These are phyloP conservation scores for Apiosordaria backusii DNA, from an alignment of 495 filamentous ascomycete genomes.

Conservation along the genomic window DNA sequence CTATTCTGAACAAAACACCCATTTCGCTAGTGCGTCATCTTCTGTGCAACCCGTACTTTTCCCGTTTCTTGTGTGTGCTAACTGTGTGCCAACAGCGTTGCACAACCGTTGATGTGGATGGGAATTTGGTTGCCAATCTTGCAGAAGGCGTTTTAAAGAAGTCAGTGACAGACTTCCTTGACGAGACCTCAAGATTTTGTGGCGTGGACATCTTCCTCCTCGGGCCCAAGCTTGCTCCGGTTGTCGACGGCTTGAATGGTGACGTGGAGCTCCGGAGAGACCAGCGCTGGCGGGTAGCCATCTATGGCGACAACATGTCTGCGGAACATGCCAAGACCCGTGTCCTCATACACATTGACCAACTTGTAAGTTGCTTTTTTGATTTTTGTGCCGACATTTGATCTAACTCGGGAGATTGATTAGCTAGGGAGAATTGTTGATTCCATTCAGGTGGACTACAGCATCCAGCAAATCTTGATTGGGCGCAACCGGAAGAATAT, in stretches of 20 bases:
- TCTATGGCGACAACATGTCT: slow-evolving; percentile 93
- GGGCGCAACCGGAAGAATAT: slow-evolving; percentile 93
- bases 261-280: slow-evolving; percentile 55
- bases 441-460: slow-evolving; percentile 74
- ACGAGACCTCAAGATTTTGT: slow-evolving; percentile 76
- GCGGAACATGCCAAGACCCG: slow-evolving; percentile 95
- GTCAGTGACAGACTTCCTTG: slow-evolving; percentile 74
- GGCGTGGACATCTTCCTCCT: slow-evolving; percentile 95
- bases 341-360: slow-evolving; percentile 94
- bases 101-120: slow-evolving; percentile 87
- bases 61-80: slow-evolving; percentile 19
- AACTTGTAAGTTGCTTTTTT: slow-evolving; percentile 66
- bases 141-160: slow-evolving; percentile 61
- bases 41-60: not conserved
- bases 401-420: slow-evolving; percentile 22
- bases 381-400: slow-evolving; percentile 9
- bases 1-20: slow-evolving; percentile 80
- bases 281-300: slow-evolving; percentile 81
- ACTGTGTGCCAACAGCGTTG: slow-evolving; percentile 61
- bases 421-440: slow-evolving; percentile 86
- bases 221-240: slow-evolving; percentile 69
- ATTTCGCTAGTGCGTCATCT: slow-evolving; percentile 70
- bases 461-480: slow-evolving; percentile 84
- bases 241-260: slow-evolving; percentile 59
- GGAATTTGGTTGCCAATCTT: slow-evolving; percentile 76